A percentile compares a stretch with the other conserved stretches of the same genome.
These are phyloP conservation scores for Pichia eremophila DNA, from an alignment of 805 yeast genomes.

Conservation along the genomic window DNA sequence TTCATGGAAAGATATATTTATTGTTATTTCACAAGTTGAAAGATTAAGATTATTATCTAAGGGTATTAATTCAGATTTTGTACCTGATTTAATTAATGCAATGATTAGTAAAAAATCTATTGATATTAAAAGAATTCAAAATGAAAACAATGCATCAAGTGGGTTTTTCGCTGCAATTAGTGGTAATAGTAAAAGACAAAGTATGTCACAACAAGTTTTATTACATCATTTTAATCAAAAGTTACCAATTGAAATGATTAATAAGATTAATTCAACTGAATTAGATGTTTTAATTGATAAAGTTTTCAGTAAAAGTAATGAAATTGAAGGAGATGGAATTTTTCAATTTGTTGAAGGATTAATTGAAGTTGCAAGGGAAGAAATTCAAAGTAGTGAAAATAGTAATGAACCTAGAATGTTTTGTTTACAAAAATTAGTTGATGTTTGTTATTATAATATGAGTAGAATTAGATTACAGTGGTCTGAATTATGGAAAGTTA, in stretches of 20 bases:
- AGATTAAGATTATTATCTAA: constrained; percentile 79
- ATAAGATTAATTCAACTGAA: constrained; percentile 53
- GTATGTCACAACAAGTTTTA: constrained; percentile 60
- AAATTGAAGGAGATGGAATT: constrained; percentile 74
- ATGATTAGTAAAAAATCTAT: constrained; percentile 47
- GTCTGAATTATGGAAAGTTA: constrained; percentile 89
- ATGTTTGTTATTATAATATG: constrained; percentile 97
- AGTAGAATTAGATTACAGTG: constrained; percentile 91
- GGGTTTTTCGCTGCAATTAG: constrained; percentile 46
- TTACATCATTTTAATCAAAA: constrained; percentile 66
- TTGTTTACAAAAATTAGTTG: constrained; percentile 90
- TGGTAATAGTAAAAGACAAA: constrained; percentile 29
- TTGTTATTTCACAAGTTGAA: constrained; percentile 84
- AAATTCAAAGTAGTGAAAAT: constrained; percentile 79
- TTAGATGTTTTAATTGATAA: constrained; percentile 76
- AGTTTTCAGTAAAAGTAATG: constrained; percentile 75
- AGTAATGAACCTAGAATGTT: constrained; percentile 82
- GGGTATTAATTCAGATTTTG: constrained; percentile 73
- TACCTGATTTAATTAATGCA: constrained; percentile 81
- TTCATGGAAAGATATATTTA: constrained; percentile 80
- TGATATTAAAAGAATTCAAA: constrained; percentile 18
- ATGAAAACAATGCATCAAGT: not conserved
- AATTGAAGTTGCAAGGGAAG: constrained; percentile 80
- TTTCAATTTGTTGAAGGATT: constrained; percentile 80
- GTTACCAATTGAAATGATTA: constrained; percentile 47